phyloP scores from a whole-genome alignment of 2,329 filamentous ascomycete species.

The Stagonosporopsis vannaccii region DNA sequence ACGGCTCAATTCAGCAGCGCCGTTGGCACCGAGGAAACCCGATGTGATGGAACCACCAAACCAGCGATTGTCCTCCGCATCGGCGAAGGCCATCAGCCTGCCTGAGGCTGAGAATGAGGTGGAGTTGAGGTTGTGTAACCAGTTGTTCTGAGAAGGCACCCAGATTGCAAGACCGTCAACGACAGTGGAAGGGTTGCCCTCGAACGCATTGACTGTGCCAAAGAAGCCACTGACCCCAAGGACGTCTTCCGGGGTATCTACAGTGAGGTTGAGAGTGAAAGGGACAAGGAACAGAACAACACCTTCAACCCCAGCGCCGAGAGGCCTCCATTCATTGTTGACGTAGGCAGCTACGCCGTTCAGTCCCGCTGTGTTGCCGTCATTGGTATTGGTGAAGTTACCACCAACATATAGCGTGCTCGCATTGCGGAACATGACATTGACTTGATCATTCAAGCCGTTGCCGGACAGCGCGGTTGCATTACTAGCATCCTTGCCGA shows the following conservation, averaged over 20 bases:
- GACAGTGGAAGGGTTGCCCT: conserved; percentile 64
- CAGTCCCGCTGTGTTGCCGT: conserved; percentile 68
- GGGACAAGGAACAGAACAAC: conserved; percentile 76
- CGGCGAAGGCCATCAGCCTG: conserved; percentile 73
- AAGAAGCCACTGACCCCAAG: conserved; percentile 85
- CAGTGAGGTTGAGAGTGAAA: conserved; percentile 79
- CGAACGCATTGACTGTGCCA: conserved; percentile 73
- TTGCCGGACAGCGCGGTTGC: conserved; percentile 69
- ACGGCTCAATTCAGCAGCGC: conserved; percentile 70
- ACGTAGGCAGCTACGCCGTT: conserved; percentile 78
- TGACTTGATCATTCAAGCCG: conserved; percentile 82
- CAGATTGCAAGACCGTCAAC: conserved; percentile 86
- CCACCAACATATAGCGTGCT: conserved; percentile 77
- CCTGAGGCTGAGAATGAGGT: conserved; percentile 73
- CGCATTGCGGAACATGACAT: conserved; percentile 71
- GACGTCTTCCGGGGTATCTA: conserved; percentile 71
- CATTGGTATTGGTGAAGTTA: conserved; percentile 77
- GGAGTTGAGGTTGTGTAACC: conserved; percentile 79
- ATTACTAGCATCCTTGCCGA: conserved; percentile 65
- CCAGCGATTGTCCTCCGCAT: conserved; percentile 66
- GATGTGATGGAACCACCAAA: conserved; percentile 86
- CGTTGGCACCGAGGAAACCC: conserved; percentile 74
- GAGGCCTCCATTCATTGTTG: conserved; percentile 74
- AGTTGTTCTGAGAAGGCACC: conserved; percentile 85
- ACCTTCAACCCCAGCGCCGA: conserved; percentile 88